These are phyloP conservation scores for Mrakia frigida DNA, from an alignment of 768 basidiomycete genomes.

Conservation along the genomic window DNA sequence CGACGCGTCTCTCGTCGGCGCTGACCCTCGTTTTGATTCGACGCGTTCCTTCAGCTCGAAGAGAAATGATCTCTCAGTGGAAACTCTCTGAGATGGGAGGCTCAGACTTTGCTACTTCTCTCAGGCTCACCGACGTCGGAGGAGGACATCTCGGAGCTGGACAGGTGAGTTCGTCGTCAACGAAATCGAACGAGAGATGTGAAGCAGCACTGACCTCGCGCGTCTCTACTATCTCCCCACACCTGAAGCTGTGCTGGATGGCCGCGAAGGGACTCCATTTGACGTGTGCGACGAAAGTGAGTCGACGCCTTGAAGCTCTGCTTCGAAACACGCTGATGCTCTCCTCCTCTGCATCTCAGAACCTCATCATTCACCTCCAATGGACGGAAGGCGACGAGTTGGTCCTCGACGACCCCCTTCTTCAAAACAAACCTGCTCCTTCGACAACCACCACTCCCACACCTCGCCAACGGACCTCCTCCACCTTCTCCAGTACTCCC, in stretches of 20 bases:
- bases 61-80: conserved; percentile 91
- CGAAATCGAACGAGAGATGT: too few relatives aligned
- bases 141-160: conserved; percentile 47
- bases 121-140: conserved; percentile 71
- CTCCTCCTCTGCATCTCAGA: conserved; percentile 30
- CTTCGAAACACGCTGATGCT: neutral
- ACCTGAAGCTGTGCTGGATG: conserved; percentile 65
- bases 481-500: neutral
- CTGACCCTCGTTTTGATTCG: conserved; percentile 5
- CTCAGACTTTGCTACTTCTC: conserved; percentile 59
- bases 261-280: conserved; percentile 84
- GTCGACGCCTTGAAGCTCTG: neutral
- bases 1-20: neutral
- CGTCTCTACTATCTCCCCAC: too few relatives aligned
- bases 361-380: conserved; percentile 35
- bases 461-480: neutral
- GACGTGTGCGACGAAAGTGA: conserved; percentile 48
- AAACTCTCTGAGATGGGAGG: conserved; percentile 72
- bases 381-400: conserved; percentile 29
- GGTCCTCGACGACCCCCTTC: neutral
- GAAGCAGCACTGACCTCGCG: too few relatives aligned
- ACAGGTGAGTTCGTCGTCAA: too few relatives aligned
- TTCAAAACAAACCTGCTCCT: neutral
- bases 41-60: conserved; percentile 47
- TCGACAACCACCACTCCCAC: too few relatives aligned